phyloP scores from a whole-genome alignment of 2,329 filamentous ascomycete species.

The Trichoderma aggressivum region DNA sequence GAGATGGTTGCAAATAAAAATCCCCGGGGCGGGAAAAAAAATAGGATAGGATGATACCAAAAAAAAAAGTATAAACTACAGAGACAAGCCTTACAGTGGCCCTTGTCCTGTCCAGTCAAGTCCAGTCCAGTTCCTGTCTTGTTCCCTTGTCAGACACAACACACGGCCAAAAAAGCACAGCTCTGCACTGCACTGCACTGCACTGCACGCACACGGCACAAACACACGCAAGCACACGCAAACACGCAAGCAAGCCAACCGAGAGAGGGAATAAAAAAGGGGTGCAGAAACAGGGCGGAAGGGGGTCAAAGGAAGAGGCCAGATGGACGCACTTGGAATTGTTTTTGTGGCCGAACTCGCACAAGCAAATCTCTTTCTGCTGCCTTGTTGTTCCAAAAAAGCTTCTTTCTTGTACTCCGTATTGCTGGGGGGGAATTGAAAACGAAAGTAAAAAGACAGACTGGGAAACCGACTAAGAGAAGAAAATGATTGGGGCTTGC shows the following conservation, averaged over 20 bases:
- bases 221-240: not conserved
- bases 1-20: constrained; percentile 16
- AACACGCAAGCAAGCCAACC: not conserved
- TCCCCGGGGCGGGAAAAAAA: not conserved
- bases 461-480: not conserved
- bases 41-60: constrained; percentile 2
- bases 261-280: not conserved
- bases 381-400: not conserved
- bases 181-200: too few species aligned
- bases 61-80: not conserved
- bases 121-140: not conserved
- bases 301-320: not conserved
- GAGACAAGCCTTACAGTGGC: not conserved
- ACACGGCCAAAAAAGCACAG: not conserved
- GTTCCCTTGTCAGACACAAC: not conserved
- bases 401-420: too few species aligned
- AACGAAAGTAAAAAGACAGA: not conserved
- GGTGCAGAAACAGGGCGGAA: not conserved
- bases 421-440: not conserved
- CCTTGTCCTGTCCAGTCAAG: not conserved
- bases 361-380: not conserved
- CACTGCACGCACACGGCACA: not conserved
- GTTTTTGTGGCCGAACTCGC: not conserved
- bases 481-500: not conserved
- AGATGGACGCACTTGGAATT: not conserved